A percentile compares a stretch with the other conserved stretches of the same genome.
Conservation (phyloP, 1,139 yeast genomes). For the Candida sp. region DNA sequence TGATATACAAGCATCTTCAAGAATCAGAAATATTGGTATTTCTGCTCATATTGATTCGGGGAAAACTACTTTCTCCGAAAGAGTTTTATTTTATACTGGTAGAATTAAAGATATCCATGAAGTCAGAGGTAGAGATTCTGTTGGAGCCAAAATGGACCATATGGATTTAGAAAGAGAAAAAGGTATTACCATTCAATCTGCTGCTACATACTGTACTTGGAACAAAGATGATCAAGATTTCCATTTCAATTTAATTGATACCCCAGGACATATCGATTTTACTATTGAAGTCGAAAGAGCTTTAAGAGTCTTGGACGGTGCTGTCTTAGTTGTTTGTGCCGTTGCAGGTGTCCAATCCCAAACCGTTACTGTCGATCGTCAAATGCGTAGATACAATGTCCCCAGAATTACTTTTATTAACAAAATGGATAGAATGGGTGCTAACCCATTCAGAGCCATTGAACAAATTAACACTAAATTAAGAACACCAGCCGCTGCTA, state of each 20-base stretch:
- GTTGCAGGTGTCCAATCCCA: constrained; percentile 98
- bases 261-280: constrained; percentile 98
- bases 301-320: constrained; percentile 94
- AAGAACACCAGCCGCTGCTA: constrained; percentile 94
- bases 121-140: constrained; percentile 96
- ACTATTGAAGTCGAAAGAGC: constrained; percentile 99
- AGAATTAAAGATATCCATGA: constrained; percentile 97
- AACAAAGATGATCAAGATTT: constrained; percentile 64
- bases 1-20: constrained; percentile 52
- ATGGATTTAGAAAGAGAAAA: constrained; percentile 93
- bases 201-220: constrained; percentile 99
- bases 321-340: constrained; percentile 96
- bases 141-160: constrained; percentile 97
- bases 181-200: constrained; percentile 97
- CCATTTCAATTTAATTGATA: constrained; percentile 92
- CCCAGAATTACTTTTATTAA: constrained; percentile 95
- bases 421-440: constrained; percentile 99
- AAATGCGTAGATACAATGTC: constrained; percentile 97
- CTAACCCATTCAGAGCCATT: constrained; percentile 93
- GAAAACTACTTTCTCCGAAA: constrained; percentile 91
- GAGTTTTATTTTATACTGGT: constrained; percentile 95
- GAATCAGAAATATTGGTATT: constrained; percentile 91
- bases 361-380: constrained; percentile 98
- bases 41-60: constrained; percentile 91
- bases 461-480: constrained; percentile 86